Conservation (phyloP, 139 green algal species). For the Parachlorella kessleri region DNA sequence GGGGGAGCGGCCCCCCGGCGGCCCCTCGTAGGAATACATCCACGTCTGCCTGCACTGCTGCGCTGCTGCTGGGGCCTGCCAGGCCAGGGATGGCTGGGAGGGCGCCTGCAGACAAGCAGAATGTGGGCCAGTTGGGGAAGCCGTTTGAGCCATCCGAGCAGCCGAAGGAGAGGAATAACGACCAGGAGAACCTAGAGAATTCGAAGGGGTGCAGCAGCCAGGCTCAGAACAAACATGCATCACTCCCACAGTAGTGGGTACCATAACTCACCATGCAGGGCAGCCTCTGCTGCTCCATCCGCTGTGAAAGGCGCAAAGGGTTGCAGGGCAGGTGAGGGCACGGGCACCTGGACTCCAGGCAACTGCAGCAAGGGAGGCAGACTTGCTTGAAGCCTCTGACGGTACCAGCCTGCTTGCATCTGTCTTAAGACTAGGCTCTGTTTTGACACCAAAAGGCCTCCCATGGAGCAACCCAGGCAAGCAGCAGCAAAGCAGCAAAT, state of each 20-base stretch:
- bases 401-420: too few relatives aligned
- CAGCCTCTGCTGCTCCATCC: constrained; percentile 22
- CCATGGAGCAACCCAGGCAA: too few relatives aligned
- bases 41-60: constrained; percentile 15
- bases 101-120: constrained; percentile 2
- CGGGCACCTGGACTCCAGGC: not conserved
- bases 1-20: not conserved
- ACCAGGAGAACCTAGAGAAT: too few relatives aligned
- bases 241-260: too few relatives aligned
- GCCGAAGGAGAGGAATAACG: too few relatives aligned
- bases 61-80: not conserved
- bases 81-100: constrained; percentile 32
- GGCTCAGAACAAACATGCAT: too few relatives aligned
- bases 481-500: too few relatives aligned
- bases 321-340: not conserved
- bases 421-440: too few relatives aligned
- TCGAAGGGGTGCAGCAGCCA: too few relatives aligned
- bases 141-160: too few relatives aligned
- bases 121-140: not conserved
- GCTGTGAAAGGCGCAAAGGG: constrained; percentile 22
- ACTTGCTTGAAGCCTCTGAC: too few relatives aligned
- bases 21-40: constrained; percentile 22
- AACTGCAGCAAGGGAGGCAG: constrained; percentile 33
- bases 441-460: too few relatives aligned
- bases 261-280: not conserved